Evolutionary conservation across 345 rosid genomes (phyloP), one percentile per base, ranked within the genome.

Genomic region (Capsella bursapastoris): DNA sequence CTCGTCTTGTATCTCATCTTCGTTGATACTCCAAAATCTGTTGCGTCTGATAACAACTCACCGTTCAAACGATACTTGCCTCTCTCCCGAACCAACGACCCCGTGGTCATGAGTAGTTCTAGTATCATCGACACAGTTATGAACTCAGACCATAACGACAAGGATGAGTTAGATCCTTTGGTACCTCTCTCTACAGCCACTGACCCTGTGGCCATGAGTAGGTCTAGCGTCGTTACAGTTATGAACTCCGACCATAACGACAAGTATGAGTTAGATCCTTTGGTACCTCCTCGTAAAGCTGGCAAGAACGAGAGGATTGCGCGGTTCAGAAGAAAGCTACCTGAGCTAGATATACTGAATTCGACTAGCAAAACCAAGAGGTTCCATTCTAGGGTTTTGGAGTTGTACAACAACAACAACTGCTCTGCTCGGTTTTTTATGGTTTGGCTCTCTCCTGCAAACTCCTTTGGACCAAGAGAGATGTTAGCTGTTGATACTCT

Each of bases 361-460:
- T 84, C 94, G 11, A 79, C 71, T 13, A 68, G 60, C 52, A 56
- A 75, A 18, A 18, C 22, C 22, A 18, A 18, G 22, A 18, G 22
- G 50, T 82, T 87, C 58, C 89, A 86, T 16, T 47, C 61, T 8
- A 71, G 86, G 27, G 83, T 82, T 72, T n/a, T 57, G 47, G 82
- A 83, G 45, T 81, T 88, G 45, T 78, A 78, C 71, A 71, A 70
- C 25, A 22, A 22, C 80, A 57, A 79, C 11, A 63, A 82, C 1
- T 90, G 95, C 48, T 72, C 77, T 0, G 80, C 82, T 48, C 84
- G 77, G 65, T 85, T 88, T 77, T 90, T 83, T 79, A 87, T 88
- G 98, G 82, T 86, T 27, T 92, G 93, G 95, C 86, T 92, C 59
- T 86, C 98, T 9, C 80, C 87, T 0, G 87, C 82, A 3, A 51